Base-by-base conservation (phyloP, 2,329 filamentous ascomycete species). In the Hansfordia pulvinata region DNA sequence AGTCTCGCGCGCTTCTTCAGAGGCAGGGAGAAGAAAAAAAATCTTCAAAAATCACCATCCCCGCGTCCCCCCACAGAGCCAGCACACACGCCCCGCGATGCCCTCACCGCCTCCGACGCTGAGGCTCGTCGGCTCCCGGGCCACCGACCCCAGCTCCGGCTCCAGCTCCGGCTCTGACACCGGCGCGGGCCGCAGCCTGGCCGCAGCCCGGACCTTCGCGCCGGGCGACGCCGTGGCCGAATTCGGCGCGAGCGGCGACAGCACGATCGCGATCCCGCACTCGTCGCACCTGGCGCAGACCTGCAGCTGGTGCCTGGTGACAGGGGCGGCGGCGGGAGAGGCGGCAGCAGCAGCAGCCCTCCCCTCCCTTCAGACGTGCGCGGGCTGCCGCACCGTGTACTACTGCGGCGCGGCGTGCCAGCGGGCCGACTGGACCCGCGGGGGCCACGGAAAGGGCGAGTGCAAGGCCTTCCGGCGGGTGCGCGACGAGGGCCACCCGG, bases 331-430 rank as follows among this genome's bases (percentile, higher is more conserved):
- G 40, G 42, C 14, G 42, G 41, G 21, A 28, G 37, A 27, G 21
- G 19, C 24, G 23, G 27, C 17, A 14, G 26, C 38, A 16, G 37
- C 35, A 13, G 24, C 30, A 19, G 24, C 20, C 17, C 20, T 26
- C 21, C 29, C 33, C 7, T 26, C 26, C 11, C 41, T 47, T 11
- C 43, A 43, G 14, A 52, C 56, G 13, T 76, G 71, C 46, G 60
- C 60, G 0, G 60, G 54, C 25, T 76, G 71, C 49, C 58, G 52
- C 16, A 52, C 59, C 2, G 56, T 58, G 4, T 56, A 52, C 15
- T 76, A 76, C 53, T 76, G 71, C 50, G 52, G 54, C 26, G 30
- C 49, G 6, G 35, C 42, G 5, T 76, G 71, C 47, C 71, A 76
- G 47, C 50, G 51, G 14, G 49, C 56, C 3, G 60, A 66, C 41